These are phyloP conservation scores for Gynandropsis gynandra DNA, from an alignment of 345 rosid species.

Conservation along the genomic window DNA sequence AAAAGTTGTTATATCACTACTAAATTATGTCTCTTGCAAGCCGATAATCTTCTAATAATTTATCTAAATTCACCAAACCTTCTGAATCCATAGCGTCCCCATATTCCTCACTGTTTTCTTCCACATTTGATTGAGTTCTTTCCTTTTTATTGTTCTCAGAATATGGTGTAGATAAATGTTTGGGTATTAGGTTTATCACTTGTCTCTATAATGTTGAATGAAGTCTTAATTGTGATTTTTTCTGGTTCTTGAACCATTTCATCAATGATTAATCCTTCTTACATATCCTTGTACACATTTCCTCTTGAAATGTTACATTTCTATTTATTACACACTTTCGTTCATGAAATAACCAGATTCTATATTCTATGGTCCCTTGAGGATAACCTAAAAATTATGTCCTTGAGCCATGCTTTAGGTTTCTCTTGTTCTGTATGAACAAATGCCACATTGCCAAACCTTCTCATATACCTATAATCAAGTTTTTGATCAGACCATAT, in stretches of 20 bases:
- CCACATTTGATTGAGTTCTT: too few species aligned
- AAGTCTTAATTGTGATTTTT: too few species aligned
- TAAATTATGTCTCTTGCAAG: too few species aligned
- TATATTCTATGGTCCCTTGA: not conserved
- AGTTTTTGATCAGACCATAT: not conserved
- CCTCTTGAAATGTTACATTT: not conserved
- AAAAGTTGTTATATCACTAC: too few species aligned
- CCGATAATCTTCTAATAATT: too few species aligned
- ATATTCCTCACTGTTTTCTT: too few species aligned
- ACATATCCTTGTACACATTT: not conserved
- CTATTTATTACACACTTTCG: not conserved
- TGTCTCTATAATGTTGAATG: too few species aligned
- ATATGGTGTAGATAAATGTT: not conserved
- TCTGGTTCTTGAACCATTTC: not conserved
- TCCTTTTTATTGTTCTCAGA: not conserved
- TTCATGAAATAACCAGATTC: not conserved
- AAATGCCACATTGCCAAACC: constrained; percentile 3
- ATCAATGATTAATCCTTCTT: not conserved
- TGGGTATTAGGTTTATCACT: not conserved
- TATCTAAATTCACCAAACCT: too few species aligned
- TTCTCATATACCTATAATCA: not conserved
- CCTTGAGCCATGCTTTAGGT: not conserved
- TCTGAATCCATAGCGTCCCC: too few species aligned
- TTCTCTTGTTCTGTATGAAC: not conserved
- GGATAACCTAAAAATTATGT: not conserved